These are phyloP conservation scores for Pythium volutum DNA, from an alignment of 352 stramenopile genomes.

Conservation along the genomic window DNA sequence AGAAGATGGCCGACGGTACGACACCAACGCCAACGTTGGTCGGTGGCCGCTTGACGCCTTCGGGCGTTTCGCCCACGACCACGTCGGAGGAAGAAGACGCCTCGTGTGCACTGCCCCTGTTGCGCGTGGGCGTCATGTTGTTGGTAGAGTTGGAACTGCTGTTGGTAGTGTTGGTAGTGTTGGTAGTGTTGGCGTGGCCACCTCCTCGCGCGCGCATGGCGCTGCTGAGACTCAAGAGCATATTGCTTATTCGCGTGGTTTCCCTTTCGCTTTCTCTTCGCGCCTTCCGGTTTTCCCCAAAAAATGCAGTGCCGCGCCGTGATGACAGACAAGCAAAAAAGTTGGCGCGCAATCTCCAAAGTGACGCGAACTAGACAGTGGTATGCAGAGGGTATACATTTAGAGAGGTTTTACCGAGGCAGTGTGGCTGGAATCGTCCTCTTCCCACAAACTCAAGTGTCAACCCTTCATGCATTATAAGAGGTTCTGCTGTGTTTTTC, in stretches of 20 bases:
- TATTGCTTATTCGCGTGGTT: constrained; percentile 7
- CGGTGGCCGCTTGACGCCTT: background rate
- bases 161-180: background rate
- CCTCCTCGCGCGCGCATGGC: constrained; percentile 23
- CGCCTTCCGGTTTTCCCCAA: no score
- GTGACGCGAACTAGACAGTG: background rate
- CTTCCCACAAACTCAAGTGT: background rate
- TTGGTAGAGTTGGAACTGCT: background rate
- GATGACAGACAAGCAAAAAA: background rate
- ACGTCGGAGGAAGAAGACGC: constrained; percentile 15
- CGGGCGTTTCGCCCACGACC: constrained; percentile 25
- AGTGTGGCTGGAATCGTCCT: background rate
- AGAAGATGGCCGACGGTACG: constrained; percentile 4
- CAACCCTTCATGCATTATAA: constrained; percentile 14
- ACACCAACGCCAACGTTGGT: background rate
- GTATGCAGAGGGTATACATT: background rate
- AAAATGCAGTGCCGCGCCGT: background rate
- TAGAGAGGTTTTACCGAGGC: background rate
- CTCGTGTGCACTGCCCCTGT: background rate
- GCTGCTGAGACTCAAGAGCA: constrained; percentile 22
- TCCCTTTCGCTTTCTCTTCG: background rate
- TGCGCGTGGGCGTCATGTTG: constrained; percentile 4
- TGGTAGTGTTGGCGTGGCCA: background rate
- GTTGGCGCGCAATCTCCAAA: constrained; percentile 4
- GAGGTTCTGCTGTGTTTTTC: constrained; percentile 5